Evolutionary conservation across 164 flowering plant genomes (phyloP).

Genomic region (Nymphaea thermarum): DNA sequence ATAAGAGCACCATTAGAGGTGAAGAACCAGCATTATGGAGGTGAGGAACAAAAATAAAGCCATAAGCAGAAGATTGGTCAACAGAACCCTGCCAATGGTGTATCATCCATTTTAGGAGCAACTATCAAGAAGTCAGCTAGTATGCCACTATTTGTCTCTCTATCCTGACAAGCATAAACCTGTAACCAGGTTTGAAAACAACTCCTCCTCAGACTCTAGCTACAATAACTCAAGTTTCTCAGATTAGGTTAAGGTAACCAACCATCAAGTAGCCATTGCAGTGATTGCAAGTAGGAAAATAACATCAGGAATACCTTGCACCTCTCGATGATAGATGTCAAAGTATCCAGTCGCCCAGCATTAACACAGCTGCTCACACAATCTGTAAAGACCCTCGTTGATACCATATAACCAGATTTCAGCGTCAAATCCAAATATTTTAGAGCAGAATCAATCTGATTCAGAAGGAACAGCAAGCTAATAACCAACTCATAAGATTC

Average conservation of each 20-base stretch:
- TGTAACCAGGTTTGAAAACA: too few relatives aligned
- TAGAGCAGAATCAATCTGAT: slow-evolving; percentile 61
- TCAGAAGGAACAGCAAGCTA: slow-evolving; percentile 37
- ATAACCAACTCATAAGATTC: slow-evolving; percentile 69
- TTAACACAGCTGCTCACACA: slow-evolving; percentile 53
- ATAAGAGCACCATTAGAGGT: too few relatives aligned
- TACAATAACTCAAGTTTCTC: background rate
- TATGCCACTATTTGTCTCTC: too few relatives aligned
- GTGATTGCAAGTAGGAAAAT: background rate
- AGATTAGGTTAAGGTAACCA: background rate
- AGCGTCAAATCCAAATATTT: slow-evolving; percentile 60
- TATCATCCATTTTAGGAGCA: too few relatives aligned
- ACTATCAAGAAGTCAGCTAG: too few relatives aligned
- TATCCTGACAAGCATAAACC: too few relatives aligned
- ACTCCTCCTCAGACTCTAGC: too few relatives aligned
- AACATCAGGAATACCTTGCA: slow-evolving; percentile 56
- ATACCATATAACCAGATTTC: slow-evolving; percentile 59
- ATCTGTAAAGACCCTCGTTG: slow-evolving; percentile 40
- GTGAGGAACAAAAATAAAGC: too few relatives aligned
- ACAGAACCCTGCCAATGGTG: too few relatives aligned
- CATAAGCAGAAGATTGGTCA: too few relatives aligned
- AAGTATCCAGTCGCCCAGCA: slow-evolving; percentile 55
- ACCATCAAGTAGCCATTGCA: background rate
- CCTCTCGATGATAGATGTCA: slow-evolving; percentile 71
- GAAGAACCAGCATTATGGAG: too few relatives aligned